Evolutionary conservation across 2,329 filamentous ascomycete genomes (phyloP).

Genomic region (Beauveria varroae): DNA sequence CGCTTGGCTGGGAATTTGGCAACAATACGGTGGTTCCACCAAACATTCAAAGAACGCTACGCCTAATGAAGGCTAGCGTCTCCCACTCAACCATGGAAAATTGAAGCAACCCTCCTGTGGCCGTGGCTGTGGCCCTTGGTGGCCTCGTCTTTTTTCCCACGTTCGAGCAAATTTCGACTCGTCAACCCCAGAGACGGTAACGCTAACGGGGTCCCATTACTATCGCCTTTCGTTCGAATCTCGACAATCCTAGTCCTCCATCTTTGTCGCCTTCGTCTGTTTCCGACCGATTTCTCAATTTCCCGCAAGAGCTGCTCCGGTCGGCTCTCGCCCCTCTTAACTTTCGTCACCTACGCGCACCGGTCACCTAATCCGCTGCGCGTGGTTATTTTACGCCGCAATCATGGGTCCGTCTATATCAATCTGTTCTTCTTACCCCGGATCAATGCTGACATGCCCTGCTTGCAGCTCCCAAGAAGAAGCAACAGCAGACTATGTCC

Average conservation of each 20-base stretch:
- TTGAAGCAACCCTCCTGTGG: conserved; percentile 31
- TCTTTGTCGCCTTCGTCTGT: conserved; percentile 6
- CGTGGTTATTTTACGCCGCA: conserved; percentile 43
- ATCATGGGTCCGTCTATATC: conserved; percentile 48
- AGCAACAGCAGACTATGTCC: conserved; percentile 93
- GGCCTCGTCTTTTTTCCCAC: conserved; percentile 28
- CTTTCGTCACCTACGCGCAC: conserved; percentile 29
- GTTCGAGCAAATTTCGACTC: conserved; percentile 36
- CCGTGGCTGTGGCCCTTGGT: conserved; percentile 11
- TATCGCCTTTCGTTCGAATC: conserved; percentile 18
- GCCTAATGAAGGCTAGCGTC: conserved; percentile 24
- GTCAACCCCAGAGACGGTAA: conserved; percentile 35
- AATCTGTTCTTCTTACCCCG: conserved; percentile 3
- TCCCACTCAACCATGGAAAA: conserved; percentile 34
- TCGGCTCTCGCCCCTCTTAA: conserved; percentile 15
- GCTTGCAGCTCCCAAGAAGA: conserved; percentile 76
- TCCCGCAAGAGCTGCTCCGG: conserved; percentile 8
- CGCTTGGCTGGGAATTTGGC: background rate
- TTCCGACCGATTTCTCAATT: conserved; percentile 10
- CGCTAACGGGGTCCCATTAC: conserved; percentile 29
- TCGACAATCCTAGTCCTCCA: conserved; percentile 15
- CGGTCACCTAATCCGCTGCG: conserved; percentile 37
- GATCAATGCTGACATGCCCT: conserved; percentile 13
- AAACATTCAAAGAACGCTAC: conserved; percentile 11
- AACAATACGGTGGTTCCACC: background rate